phyloP scores from a whole-genome alignment of 371 early-diverging fungal genomes.

The Haplosporangium sp. region DNA sequence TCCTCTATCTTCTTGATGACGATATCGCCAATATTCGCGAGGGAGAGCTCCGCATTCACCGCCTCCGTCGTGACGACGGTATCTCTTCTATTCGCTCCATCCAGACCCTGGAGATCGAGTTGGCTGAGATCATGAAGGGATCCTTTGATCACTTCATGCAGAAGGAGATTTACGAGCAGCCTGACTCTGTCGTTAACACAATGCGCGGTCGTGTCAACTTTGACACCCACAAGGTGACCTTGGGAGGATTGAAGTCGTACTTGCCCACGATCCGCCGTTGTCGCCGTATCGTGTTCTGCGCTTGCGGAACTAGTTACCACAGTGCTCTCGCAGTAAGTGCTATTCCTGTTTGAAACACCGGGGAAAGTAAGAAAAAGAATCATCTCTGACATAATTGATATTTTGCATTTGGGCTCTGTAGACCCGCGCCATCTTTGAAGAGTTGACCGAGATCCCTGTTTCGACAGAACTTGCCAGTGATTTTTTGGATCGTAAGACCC shows the following conservation, averaged over 20 bases:
- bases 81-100: slow-evolving; percentile 92
- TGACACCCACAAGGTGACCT: slow-evolving; percentile 86
- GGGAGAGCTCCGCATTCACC: slow-evolving; percentile 96
- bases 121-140: slow-evolving; percentile 99
- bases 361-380: no score
- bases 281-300: slow-evolving; percentile 96
- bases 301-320: slow-evolving; percentile 99
- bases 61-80: slow-evolving; percentile 92
- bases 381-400: neutral
- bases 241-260: slow-evolving; percentile 95
- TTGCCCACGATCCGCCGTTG: slow-evolving; percentile 93
- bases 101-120: slow-evolving; percentile 96
- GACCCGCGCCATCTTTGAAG: slow-evolving; percentile 98
- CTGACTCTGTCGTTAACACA: slow-evolving; percentile 98
- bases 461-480: slow-evolving; percentile 96
- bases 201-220: slow-evolving; percentile 99
- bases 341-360: slow-evolving; percentile 60
- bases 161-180: slow-evolving; percentile 99
- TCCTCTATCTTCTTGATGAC: slow-evolving; percentile 97
- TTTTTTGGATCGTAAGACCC: slow-evolving; percentile 96
- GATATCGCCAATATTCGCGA: slow-evolving; percentile 97
- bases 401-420: slow-evolving; percentile 14
- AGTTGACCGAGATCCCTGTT: slow-evolving; percentile 96
- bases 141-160: slow-evolving; percentile 99
- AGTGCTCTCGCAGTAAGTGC: slow-evolving; percentile 76